phyloP scores from a whole-genome alignment of 306 rosid genomes.

The Quercus bicolor region DNA sequence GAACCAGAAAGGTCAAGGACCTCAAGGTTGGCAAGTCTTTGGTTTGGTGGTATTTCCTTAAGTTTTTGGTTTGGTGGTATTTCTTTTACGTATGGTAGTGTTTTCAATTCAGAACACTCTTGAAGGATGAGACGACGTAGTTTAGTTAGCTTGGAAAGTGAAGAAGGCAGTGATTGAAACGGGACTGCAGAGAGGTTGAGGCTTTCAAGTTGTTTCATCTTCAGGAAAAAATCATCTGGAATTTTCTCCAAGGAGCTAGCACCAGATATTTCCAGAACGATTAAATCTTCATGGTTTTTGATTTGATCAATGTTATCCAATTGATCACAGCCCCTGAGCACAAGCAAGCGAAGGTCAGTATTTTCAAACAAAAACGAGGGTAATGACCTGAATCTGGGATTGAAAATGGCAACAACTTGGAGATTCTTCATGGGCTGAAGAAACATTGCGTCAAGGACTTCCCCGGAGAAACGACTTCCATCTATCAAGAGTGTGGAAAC shows the following conservation, averaged over 20 bases:
- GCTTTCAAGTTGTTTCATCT: constrained; percentile 19
- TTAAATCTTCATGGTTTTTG: not conserved
- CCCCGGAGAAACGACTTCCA: constrained; percentile 19
- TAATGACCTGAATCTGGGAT: constrained; percentile 16
- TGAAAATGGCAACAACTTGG: constrained; percentile 19
- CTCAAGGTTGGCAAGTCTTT: not conserved
- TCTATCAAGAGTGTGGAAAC: constrained; percentile 25
- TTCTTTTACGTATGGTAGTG: not conserved
- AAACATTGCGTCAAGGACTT: constrained; percentile 2
- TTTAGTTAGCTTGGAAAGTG: constrained; percentile 15
- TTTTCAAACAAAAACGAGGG: not conserved
- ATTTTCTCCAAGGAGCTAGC: constrained; percentile 14
- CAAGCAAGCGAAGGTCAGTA: constrained; percentile 24
- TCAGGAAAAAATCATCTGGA: not conserved
- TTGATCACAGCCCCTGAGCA: constrained; percentile 33
- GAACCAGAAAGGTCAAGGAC: constrained; percentile 41
- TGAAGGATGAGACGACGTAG: constrained; percentile 32
- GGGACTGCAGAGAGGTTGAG: constrained; percentile 27
- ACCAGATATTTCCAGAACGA: constrained; percentile 35
- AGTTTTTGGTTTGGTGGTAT: too few species aligned
- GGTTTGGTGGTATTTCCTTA: too few species aligned
- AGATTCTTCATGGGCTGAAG: constrained; percentile 4
- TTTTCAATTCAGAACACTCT: constrained; percentile 2
- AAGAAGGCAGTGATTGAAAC: constrained; percentile 17
- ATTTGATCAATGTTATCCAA: constrained; percentile 5